Evolutionary conservation across 495 filamentous ascomycete species (phyloP).

Genomic region (Hypoxylon subgilvum): DNA sequence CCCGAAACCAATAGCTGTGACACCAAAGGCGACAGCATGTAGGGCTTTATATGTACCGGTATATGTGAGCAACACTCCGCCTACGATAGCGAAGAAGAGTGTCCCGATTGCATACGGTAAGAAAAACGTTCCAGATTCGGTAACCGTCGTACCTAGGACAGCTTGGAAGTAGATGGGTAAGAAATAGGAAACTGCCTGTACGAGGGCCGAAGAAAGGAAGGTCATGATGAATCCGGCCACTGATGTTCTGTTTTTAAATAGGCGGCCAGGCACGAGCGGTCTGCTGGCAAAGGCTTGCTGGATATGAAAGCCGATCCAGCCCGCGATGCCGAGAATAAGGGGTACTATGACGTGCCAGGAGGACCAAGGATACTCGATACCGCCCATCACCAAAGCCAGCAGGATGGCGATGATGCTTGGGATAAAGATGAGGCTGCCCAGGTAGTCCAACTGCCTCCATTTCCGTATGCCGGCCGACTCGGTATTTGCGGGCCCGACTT

Average conservation of each 20-base stretch:
- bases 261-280: background rate
- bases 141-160: background rate
- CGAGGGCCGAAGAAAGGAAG: background rate
- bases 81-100: background rate
- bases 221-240: background rate
- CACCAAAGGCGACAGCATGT: conserved; percentile 13
- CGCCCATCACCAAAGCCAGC: conserved; percentile 61
- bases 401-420: conserved; percentile 40
- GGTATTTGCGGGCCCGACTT: conserved; percentile 40
- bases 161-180: conserved; percentile 2
- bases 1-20: conserved; percentile 1
- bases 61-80: background rate
- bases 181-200: background rate
- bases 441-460: conserved; percentile 43
- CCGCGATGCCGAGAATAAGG: background rate
- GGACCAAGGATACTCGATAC: conserved; percentile 53
- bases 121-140: background rate
- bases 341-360: conserved; percentile 54
- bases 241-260: background rate
- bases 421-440: background rate
- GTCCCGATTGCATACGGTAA: background rate
- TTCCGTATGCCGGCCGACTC: conserved; percentile 40
- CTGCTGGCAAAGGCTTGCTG: background rate
- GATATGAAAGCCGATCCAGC: background rate
- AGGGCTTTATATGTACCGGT: background rate